A percentile compares a stretch with the other conserved stretches of the same genome.
phyloP scores from a whole-genome alignment of 371 early-diverging fungal genomes.

The Mortierella sp. region DNA sequence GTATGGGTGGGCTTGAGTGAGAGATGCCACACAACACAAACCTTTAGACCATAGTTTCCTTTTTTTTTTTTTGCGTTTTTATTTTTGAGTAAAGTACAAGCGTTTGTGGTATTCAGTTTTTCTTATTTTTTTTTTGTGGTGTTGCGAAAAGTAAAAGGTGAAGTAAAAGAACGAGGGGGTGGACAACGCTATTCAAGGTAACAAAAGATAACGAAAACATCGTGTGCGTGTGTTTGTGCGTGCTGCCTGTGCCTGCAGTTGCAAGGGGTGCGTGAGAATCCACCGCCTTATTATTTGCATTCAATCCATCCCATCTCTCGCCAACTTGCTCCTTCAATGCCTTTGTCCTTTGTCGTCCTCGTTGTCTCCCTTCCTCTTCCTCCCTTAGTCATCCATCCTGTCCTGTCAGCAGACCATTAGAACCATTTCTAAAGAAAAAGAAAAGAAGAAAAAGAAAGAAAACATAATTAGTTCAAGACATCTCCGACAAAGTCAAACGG shows the following conservation, averaged over 20 bases:
- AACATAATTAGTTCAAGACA: background rate
- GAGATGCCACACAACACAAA: no score
- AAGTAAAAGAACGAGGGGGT: background rate
- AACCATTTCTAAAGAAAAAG: constrained; percentile 27
- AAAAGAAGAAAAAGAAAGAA: background rate
- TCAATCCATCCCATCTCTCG: no score
- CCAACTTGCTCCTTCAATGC: background rate
- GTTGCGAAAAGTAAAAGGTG: no score
- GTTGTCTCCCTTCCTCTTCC: background rate
- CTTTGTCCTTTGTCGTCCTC: background rate
- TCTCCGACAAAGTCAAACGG: no score
- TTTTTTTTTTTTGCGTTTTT: no score
- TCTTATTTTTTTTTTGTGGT: no score
- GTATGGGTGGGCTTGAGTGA: background rate
- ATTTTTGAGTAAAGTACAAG: no score
- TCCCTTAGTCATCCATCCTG: background rate
- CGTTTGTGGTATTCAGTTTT: no score
- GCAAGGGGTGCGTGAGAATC: background rate
- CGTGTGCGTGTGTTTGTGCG: background rate
- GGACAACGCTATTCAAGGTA: background rate
- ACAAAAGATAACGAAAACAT: background rate
- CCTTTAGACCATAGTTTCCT: no score
- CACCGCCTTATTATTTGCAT: background rate
- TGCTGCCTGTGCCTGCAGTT: background rate
- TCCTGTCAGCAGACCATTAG: background rate